Evolutionary conservation across 345 rosid genomes (phyloP), one percentile per base, ranked within the genome.

Genomic region (Citrus reticulata): DNA sequence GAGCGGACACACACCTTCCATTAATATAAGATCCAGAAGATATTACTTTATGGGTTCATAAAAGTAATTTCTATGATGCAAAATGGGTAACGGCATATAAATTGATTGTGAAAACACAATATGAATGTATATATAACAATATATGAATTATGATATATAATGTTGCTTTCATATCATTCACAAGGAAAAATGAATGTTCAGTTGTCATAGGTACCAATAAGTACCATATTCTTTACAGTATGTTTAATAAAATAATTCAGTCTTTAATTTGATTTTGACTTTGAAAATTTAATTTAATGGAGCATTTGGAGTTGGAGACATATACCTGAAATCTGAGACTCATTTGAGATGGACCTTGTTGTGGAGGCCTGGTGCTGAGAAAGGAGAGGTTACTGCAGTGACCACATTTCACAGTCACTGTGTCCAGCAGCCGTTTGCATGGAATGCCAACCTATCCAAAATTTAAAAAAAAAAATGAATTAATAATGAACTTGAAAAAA

Each of bases 401-500:
- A 1, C 98, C 99, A 49, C 99, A 96, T 82, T 94, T 96, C 86
- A 96, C 99, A 6, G 98, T 94, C 84, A 93, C 97, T 6, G 98
- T 93, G 70, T 94, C 98, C 78, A 94, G 87, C 93, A 90, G 76
- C 79, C 94, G 79, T 86, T 93, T 94, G 93, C 90, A 77, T 80
- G 99, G 99, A 82, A 96, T 91, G 78, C 97, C 98, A 34, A 96
- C 99, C 99, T 95, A 82, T 3, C 78, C 67, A 68, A 76, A 17
- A 65, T 66, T 40, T 0, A 32, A 62, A 27, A 42, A 25, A 25
- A 49, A 16, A 46, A 19, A 66, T 57, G 35, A 5, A 34, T 55
- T 7, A 61, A 60, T 9, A 75, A 19, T 0, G 10, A 60, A 68
- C 42, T 14, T 8, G 7, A 20, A 17, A 77, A 17, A 29, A 16